Percentiles rank a stretch among this genome's conserved stretches.
phyloP scores from a whole-genome alignment of 1,284 basidiomycete genomes.

The Boletus holoroseus region DNA sequence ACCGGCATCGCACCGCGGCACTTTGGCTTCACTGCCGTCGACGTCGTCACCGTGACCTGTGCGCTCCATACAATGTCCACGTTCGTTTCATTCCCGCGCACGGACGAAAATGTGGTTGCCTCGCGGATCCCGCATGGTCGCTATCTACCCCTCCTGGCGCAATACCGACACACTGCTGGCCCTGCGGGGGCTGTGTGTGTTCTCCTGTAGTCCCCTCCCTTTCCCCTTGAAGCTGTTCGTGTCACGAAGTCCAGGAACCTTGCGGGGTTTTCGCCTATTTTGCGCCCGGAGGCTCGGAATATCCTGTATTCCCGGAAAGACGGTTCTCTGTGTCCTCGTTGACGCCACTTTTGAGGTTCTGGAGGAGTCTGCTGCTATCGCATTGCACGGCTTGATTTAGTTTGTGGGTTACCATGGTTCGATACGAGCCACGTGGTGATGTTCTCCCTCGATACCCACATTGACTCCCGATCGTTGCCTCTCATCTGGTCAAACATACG shows the following conservation, averaged over 20 bases:
- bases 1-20: constrained; percentile 14
- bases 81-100: constrained; percentile 32
- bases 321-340: too few species aligned
- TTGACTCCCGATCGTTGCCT: constrained; percentile 11
- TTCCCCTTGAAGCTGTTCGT: constrained; percentile 17
- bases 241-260: constrained; percentile 1
- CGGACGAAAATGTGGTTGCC: constrained; percentile 16
- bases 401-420: not conserved
- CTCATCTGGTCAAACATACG: constrained; percentile 4
- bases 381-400: not conserved
- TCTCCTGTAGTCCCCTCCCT: constrained; percentile 3
- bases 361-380: not conserved
- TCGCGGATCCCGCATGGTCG: constrained; percentile 30
- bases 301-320: not conserved
- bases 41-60: constrained; percentile 27
- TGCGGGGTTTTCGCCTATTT: not conserved
- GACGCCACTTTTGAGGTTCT: too few species aligned
- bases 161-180: constrained; percentile 19
- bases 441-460: constrained; percentile 17
- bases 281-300: not conserved
- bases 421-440: constrained; percentile 9
- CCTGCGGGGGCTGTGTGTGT: constrained; percentile 17
- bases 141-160: constrained; percentile 16
- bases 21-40: constrained; percentile 6
- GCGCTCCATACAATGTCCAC: constrained; percentile 11